Evolutionary conservation across 202 grass and related monocot genomes (phyloP).

Genomic region (Thinopyrum obtusiflorum): DNA sequence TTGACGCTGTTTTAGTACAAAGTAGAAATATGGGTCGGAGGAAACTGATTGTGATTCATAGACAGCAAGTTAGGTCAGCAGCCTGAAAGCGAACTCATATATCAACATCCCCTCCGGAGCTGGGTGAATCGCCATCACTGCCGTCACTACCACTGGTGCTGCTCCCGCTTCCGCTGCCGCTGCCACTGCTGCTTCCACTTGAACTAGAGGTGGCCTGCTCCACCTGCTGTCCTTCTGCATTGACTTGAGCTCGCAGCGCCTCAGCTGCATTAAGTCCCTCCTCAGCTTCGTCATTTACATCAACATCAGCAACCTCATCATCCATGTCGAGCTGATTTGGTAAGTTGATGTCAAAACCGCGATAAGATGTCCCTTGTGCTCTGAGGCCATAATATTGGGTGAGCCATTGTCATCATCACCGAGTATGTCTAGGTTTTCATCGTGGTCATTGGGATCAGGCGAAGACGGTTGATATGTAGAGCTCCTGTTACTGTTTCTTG

Average conservation of each 20-base stretch:
- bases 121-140: slow-evolving; percentile 75
- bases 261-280: slow-evolving; percentile 78
- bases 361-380: slow-evolving; percentile 28
- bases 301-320: slow-evolving; percentile 87
- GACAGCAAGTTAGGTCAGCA: slow-evolving; percentile 9
- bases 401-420: slow-evolving; percentile 67
- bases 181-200: slow-evolving; percentile 58
- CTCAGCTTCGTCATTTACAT: slow-evolving; percentile 76
- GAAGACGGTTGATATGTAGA: slow-evolving; percentile 41
- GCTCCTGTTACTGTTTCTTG: slow-evolving; percentile 50
- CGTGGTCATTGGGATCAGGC: slow-evolving; percentile 54
- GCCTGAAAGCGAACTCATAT: slow-evolving; percentile 38
- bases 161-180: slow-evolving; percentile 56
- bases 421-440: slow-evolving; percentile 82
- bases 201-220: slow-evolving; percentile 72
- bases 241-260: slow-evolving; percentile 71
- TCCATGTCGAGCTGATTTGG: slow-evolving; percentile 56
- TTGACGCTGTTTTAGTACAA: too few species aligned
- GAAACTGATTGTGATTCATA: neutral
- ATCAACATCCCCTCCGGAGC: slow-evolving; percentile 75
- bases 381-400: slow-evolving; percentile 38
- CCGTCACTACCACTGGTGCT: slow-evolving; percentile 75
- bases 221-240: slow-evolving; percentile 52
- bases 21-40: too few species aligned
- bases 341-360: slow-evolving; percentile 66